phyloP scores from a whole-genome alignment of 2,329 filamentous ascomycete genomes.

The Drechslerella dactyloides region DNA sequence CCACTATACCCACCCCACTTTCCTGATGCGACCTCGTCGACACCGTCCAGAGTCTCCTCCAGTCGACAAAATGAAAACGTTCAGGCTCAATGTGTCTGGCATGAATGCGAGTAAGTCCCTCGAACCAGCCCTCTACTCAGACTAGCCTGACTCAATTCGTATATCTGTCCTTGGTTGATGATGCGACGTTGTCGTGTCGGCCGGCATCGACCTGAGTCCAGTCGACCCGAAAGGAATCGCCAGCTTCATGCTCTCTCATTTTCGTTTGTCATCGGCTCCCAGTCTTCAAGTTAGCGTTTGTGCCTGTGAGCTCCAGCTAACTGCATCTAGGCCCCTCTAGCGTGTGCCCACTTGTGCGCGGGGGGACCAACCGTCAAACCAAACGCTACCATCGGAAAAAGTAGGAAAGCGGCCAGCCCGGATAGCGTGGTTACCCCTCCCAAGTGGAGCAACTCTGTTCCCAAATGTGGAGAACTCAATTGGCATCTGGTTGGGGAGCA shows the following conservation, averaged over 20 bases:
- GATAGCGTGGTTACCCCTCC: neutral
- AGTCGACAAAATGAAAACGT: too few relatives aligned
- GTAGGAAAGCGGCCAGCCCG: neutral
- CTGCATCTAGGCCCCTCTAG: neutral
- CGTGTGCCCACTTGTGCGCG: neutral
- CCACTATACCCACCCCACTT: conserved; percentile 34
- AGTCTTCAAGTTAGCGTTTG: neutral
- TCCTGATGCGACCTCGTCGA: conserved; percentile 48
- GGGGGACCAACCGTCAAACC: neutral
- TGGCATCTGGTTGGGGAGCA: neutral
- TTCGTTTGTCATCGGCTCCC: neutral
- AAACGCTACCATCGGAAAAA: neutral
- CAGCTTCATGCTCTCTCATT: neutral
- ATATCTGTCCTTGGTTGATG: neutral
- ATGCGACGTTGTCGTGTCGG: neutral
- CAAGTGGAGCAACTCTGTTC: neutral
- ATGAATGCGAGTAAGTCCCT: too few relatives aligned
- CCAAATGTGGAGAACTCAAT: neutral
- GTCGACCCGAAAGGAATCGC: neutral
- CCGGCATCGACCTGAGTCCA: too few relatives aligned
- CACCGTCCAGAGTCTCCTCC: neutral
- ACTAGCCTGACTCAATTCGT: too few relatives aligned
- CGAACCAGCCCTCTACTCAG: too few relatives aligned
- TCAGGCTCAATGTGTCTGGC: too few relatives aligned
- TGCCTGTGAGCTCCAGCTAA: neutral